These are phyloP conservation scores for Syncephalastrum monosporum DNA, from an alignment of 371 early-diverging fungal species.

Conservation along the genomic window DNA sequence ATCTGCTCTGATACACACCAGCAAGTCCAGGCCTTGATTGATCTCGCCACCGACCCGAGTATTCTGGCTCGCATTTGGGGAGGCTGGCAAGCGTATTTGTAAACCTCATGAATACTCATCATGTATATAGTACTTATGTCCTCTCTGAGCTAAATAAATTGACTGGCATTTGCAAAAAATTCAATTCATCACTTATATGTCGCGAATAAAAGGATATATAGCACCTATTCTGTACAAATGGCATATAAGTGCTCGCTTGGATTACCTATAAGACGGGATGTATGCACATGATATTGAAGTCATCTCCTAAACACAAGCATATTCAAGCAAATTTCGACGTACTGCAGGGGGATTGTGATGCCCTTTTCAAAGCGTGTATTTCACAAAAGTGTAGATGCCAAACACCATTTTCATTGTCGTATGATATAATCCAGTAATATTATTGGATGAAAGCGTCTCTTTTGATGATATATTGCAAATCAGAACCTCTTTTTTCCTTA, in stretches of 20 bases:
- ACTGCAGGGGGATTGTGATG: too few relatives aligned
- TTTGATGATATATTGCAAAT: too few relatives aligned
- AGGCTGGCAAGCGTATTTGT: conserved; percentile 71
- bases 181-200: background rate
- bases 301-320: too few relatives aligned
- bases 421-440: too few relatives aligned
- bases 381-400: background rate
- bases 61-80: conserved; percentile 65
- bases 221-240: too few relatives aligned
- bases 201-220: too few relatives aligned
- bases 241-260: too few relatives aligned
- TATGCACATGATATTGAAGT: too few relatives aligned
- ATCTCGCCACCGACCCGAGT: conserved; percentile 71
- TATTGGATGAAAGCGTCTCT: too few relatives aligned
- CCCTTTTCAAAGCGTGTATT: background rate
- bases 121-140: background rate
- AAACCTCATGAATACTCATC: conserved; percentile 4
- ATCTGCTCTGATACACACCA: conserved; percentile 51
- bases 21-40: conserved; percentile 71
- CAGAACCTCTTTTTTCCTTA: too few relatives aligned
- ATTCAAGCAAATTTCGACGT: too few relatives aligned
- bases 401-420: background rate
- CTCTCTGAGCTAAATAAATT: background rate
- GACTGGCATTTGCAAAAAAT: background rate
- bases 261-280: too few relatives aligned